phyloP scores from a whole-genome alignment of 805 yeast species.

The Wickerhamiella domercqiae region DNA sequence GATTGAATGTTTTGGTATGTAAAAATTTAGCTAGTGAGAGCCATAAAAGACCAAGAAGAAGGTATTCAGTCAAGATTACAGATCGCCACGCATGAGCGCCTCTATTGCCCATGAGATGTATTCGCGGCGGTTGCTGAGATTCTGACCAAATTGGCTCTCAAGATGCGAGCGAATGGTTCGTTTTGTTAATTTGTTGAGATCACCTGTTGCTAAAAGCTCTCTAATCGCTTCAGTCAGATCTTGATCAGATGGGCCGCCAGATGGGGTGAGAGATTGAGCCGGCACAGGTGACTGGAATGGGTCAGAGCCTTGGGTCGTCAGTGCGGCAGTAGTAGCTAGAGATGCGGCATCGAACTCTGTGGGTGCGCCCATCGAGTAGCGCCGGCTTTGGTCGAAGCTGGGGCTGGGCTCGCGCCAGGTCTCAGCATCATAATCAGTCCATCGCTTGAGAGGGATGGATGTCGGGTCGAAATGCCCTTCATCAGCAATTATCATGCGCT shows the following conservation, averaged over 20 bases:
- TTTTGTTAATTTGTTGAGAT: slow-evolving; percentile 27
- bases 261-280: background rate
- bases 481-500: slow-evolving; percentile 31
- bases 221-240: slow-evolving; percentile 25
- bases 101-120: slow-evolving; percentile 28
- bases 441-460: slow-evolving; percentile 37
- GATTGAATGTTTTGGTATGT: background rate
- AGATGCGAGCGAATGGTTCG: slow-evolving; percentile 24
- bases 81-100: slow-evolving; percentile 27
- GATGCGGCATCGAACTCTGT: background rate
- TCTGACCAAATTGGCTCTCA: slow-evolving; percentile 24
- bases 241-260: slow-evolving; percentile 24
- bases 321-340: background rate
- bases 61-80: slow-evolving; percentile 12
- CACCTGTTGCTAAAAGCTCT: slow-evolving; percentile 25
- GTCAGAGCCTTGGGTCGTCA: background rate
- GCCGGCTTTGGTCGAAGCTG: background rate
- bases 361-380: background rate
- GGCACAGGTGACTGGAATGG: background rate
- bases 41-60: background rate
- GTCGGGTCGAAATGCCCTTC: slow-evolving; percentile 43
- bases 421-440: slow-evolving; percentile 46
- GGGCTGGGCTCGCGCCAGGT: slow-evolving; percentile 22
- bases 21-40: background rate
- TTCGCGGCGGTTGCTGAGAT: slow-evolving; percentile 22